These are phyloP conservation scores for Dalbergia oliveri DNA, from an alignment of 306 rosid genomes.

Conservation along the genomic window DNA sequence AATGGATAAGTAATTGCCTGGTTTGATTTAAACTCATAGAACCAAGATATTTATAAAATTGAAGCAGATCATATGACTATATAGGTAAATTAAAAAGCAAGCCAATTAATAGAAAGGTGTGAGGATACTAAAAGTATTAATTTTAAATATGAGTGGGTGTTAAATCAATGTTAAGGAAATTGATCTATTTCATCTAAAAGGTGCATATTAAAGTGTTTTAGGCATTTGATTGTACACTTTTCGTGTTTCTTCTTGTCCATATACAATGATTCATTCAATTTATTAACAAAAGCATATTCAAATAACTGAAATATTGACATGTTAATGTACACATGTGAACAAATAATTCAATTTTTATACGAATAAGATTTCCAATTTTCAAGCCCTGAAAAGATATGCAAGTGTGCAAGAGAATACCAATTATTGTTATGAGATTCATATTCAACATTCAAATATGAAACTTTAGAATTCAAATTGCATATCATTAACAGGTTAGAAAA, in stretches of 20 bases:
- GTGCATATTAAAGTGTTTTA: neutral
- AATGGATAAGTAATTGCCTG: constrained; percentile 29
- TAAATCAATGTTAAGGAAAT: constrained; percentile 10
- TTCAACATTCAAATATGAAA: constrained; percentile 17
- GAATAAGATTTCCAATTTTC: neutral
- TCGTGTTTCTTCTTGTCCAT: neutral
- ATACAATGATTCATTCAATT: constrained; percentile 7
- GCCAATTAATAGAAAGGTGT: neutral
- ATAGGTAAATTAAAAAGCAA: constrained; percentile 22
- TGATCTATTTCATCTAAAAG: neutral
- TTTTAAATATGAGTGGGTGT: neutral
- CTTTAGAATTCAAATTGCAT: neutral
- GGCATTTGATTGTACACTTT: neutral
- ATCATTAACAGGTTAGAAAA: neutral
- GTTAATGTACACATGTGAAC: constrained; percentile 6
- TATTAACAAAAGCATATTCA: neutral
- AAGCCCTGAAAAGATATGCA: neutral
- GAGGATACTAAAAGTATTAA: constrained; percentile 24
- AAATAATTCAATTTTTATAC: constrained; percentile 3
- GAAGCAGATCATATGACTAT: constrained; percentile 4
- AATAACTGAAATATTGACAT: neutral
- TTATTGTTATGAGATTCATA: constrained; percentile 1
- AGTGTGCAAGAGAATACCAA: constrained; percentile 3
- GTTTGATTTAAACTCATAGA: neutral
- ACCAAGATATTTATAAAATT: constrained; percentile 19